Evolutionary conservation across 2,329 filamentous ascomycete genomes (phyloP), one percentile per base, ranked within the genome.

Genomic region (Beauveria pseudobassiana): DNA sequence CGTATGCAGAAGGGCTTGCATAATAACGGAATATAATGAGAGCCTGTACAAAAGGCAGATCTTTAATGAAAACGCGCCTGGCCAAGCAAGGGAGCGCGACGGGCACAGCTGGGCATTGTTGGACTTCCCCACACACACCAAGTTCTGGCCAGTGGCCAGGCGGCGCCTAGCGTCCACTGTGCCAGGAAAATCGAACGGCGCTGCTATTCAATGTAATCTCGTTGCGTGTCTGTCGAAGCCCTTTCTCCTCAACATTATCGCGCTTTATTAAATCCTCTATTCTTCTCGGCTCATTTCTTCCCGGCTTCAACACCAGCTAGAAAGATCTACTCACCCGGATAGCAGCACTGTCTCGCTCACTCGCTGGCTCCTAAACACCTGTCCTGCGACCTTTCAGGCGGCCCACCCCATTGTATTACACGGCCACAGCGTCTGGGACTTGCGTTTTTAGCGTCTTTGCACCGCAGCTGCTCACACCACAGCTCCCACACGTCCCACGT

Each of bases 381-480:
- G 18, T 57, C 18, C 54, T 57, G 54, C 54, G 54, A 57, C 53
- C 53, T 45, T 22, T 9, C 22, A 45, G 40, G 54, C 54, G 54
- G 43, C 54, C 54, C 43, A 57, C 54, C 54, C 34, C 42, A 22
- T 43, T 48, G 54, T 57, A 48, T 18, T 57, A 14, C 42, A 57
- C 30, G 54, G 42, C 42, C 54, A 46, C 42, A 18, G 16, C 42
- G 10, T 46, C 46, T 45, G 34, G 34, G 34, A 38, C 34, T 48
- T 30, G 42, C 43, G 54, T 57, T 34, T 38, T 38, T 38, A 38
- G 34, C 6, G 51, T 9, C 22, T 8, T 28, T 20, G 26, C 49
- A 38, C 28, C 14, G 5, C 20, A 28, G 24, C 51, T 22, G 20
- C 20, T 20, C 49, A 18, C 24, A 38, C 18, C 16, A 34, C 26